Evolutionary conservation across 768 basidiomycete species (phyloP), one percentile per base, ranked within the genome.

Genomic region (Nidularia sp.): DNA sequence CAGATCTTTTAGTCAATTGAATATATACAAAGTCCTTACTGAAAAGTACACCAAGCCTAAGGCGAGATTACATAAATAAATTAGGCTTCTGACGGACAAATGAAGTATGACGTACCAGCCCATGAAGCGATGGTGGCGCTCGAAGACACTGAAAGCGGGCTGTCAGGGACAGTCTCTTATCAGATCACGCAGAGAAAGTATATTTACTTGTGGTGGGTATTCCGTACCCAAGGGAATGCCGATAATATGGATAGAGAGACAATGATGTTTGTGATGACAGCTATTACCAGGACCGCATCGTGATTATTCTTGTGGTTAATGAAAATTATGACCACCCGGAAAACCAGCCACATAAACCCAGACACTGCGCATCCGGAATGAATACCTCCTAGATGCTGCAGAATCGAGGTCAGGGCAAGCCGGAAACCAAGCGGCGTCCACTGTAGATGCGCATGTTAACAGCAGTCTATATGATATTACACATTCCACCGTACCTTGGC

Each of bases 281-380:
- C 89, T 47, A 82, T 76, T 29, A 78, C 74, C 13, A 90, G 65
- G 15, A 90, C 69, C 2, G 82, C 72, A 47, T 74, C 70, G 52
- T 79, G 77, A 57, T 81, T 84, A 51, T 71, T 55, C 54, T 69
- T 66, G 61, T 75, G 82, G 57, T 78, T 61, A 34, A 72, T 73
- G 60, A 81, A 78, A 33, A 84, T 78, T 34, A 74, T 66, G 36
- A 77, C 71, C 42, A 89, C 67, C 61, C 79, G 80, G 57, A 81
- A 81, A 47, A 89, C 68, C 44, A 90, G 75, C 89, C 89, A 91
- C 12, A 78, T 70, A 52, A 86, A 79, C 46, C 87, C 89, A 33
- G 88, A 89, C 25, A 78, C 69, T 2, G 88, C 88, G 64, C 90
- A 91, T 31, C 89, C 88, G n/a, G 84, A 85, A 61, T 92, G 90